phyloP scores from a whole-genome alignment of 169 alveolate genomes.

The Eimeria necatrix region DNA sequence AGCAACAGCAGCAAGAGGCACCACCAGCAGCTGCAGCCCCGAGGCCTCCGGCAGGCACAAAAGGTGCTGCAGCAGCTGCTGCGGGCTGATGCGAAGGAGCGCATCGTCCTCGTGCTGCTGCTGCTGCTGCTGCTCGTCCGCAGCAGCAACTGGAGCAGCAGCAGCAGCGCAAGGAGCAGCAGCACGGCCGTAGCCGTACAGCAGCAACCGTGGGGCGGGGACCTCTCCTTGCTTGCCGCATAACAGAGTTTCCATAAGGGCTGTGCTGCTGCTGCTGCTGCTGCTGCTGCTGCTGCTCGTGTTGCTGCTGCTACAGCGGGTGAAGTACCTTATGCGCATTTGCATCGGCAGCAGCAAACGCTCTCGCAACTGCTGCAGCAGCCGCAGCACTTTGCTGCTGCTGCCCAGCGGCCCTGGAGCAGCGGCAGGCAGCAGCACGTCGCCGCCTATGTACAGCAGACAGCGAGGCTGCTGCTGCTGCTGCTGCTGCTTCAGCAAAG shows the following conservation, averaged over 20 bases:
- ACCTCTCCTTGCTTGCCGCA: not conserved
- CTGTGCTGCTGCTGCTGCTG: not conserved
- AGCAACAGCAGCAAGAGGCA: conserved; percentile 33
- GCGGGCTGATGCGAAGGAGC: not conserved
- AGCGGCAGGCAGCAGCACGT: conserved; percentile 5
- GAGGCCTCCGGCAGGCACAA: not conserved
- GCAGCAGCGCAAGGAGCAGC: conserved; percentile 1
- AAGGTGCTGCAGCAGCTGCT: conserved; percentile 53
- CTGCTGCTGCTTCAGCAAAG: conserved; percentile 26
- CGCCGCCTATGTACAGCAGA: conserved; percentile 33
- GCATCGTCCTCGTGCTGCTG: not conserved
- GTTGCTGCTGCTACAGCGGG: conserved; percentile 13
- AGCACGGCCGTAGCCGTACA: conserved; percentile 38
- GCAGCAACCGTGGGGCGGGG: conserved; percentile 10
- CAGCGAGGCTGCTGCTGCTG: conserved; percentile 41
- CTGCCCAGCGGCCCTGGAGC: not conserved
- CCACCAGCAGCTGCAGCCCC: conserved; percentile 29
- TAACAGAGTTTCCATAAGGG: not conserved
- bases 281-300: not conserved
- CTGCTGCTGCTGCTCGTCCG: conserved; percentile 32
- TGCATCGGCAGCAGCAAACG: conserved; percentile 46
- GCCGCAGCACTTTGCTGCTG: conserved; percentile 9
- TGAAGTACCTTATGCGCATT: conserved; percentile 16
- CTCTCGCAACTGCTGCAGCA: conserved; percentile 25
- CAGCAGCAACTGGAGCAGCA: not conserved